phyloP scores from a whole-genome alignment of 306 rosid genomes.

The Cucumis melo region DNA sequence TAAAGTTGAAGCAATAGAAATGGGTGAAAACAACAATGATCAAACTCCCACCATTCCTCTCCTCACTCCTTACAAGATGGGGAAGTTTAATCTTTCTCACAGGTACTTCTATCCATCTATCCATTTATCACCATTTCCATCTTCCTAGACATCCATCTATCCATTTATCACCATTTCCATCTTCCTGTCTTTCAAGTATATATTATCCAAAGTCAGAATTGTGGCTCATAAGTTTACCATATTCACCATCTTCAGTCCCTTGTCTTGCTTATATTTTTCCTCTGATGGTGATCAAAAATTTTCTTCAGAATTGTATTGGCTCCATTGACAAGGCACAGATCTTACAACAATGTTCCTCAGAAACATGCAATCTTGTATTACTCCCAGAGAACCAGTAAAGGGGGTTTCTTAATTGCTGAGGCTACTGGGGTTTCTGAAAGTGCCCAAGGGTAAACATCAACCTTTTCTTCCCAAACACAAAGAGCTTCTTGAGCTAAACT shows the following conservation, averaged over 20 bases:
- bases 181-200: no score
- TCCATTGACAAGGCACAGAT: slow-evolving; percentile 32
- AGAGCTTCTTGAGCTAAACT: neutral
- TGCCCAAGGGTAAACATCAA: slow-evolving; percentile 30
- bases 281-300: neutral
- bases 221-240: no score
- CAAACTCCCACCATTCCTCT: slow-evolving; percentile 13
- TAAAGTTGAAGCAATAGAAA: neutral
- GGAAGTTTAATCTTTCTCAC: slow-evolving; percentile 33
- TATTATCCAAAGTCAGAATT: no score
- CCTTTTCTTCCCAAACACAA: neutral
- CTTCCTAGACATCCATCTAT: neutral
- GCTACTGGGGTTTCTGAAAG: slow-evolving; percentile 36
- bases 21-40: neutral
- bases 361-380: slow-evolving; percentile 51
- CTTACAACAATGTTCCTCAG: slow-evolving; percentile 43
- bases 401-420: slow-evolving; percentile 34
- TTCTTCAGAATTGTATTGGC: slow-evolving; percentile 44
- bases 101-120: slow-evolving; percentile 15
- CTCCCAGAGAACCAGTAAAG: slow-evolving; percentile 45
- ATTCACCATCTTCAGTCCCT: neutral
- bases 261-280: no score
- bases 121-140: neutral
- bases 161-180: neutral
- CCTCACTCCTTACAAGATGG: slow-evolving; percentile 31